These are phyloP conservation scores for cucumber (Cucumis sativus) DNA, from an alignment of 306 rosid species.

Conservation along the genomic window DNA sequence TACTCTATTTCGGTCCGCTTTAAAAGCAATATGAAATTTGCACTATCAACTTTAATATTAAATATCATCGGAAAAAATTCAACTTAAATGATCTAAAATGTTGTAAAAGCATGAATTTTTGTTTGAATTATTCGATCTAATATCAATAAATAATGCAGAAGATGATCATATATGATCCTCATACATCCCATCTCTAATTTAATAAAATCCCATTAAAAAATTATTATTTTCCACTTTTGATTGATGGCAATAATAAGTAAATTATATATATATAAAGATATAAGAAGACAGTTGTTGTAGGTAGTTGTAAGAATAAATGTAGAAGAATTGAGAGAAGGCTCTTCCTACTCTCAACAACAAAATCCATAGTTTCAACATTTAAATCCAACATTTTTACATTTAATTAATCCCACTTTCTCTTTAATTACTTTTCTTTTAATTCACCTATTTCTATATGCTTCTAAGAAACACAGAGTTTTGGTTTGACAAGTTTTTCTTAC, in stretches of 20 bases:
- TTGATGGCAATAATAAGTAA: background rate
- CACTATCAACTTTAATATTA: too few relatives aligned
- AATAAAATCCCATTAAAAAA: too few relatives aligned
- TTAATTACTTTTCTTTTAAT: background rate
- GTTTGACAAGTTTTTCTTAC: conserved; percentile 1
- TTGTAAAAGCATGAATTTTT: too few relatives aligned
- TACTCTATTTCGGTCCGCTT: too few relatives aligned
- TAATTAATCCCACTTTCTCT: background rate
- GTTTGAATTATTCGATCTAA: too few relatives aligned
- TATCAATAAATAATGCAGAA: too few relatives aligned
- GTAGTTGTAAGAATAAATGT: background rate
- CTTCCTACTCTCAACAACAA: background rate
- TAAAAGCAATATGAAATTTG: too few relatives aligned
- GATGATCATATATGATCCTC: background rate
- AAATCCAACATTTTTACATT: background rate
- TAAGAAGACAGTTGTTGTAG: background rate
- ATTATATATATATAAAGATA: background rate
- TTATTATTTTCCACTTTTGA: background rate
- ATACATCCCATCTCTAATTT: background rate
- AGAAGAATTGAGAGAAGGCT: background rate
- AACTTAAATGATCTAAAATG: background rate
- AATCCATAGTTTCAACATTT: conserved; percentile 14
- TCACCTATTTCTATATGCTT: conserved; percentile 14
- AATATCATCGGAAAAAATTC: background rate
- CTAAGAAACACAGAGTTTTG: conserved; percentile 11